Percentiles rank a stretch among this genome's conserved stretches.
These are phyloP conservation scores for Rubia occidens DNA, from an alignment of 305 asterid species.

Conservation along the genomic window DNA sequence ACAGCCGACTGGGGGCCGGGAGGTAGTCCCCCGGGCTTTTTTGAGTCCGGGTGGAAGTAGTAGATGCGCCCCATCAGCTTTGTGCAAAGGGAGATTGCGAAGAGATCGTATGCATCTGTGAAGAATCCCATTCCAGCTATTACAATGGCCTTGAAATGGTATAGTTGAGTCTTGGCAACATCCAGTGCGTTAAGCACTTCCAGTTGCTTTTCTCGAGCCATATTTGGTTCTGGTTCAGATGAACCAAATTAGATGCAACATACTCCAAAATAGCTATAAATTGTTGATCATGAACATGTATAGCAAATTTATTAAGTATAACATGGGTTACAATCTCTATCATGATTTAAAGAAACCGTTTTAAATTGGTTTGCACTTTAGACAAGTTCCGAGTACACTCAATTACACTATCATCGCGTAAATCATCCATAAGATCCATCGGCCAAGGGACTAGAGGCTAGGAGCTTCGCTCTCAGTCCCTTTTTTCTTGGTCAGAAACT, in stretches of 20 bases:
- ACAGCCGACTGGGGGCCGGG: conserved; percentile 29
- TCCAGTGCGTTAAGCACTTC: conserved; percentile 4
- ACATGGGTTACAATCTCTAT: too few species aligned
- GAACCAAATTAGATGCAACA: neutral
- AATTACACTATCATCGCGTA: too few species aligned
- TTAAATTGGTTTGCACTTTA: too few species aligned
- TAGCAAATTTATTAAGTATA: too few species aligned
- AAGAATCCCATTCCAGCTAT: neutral
- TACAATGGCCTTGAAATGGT: neutral
- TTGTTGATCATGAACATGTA: too few species aligned
- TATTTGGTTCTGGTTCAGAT: neutral
- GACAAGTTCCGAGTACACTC: too few species aligned
- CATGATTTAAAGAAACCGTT: too few species aligned
- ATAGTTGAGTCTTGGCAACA: neutral
- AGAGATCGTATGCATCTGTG: conserved; percentile 40
- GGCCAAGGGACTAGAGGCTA: too few species aligned
- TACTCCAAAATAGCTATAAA: too few species aligned
- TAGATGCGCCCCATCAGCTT: conserved; percentile 42
- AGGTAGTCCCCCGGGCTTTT: conserved; percentile 35
- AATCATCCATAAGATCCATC: too few species aligned
- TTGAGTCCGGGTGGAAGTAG: conserved; percentile 20
- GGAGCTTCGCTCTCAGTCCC: too few species aligned
- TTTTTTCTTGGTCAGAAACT: too few species aligned
- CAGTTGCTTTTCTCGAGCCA: neutral
- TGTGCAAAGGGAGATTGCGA: conserved; percentile 33